phyloP scores from a whole-genome alignment of 106 monocot genomes.

The Allium fistulosum region DNA sequence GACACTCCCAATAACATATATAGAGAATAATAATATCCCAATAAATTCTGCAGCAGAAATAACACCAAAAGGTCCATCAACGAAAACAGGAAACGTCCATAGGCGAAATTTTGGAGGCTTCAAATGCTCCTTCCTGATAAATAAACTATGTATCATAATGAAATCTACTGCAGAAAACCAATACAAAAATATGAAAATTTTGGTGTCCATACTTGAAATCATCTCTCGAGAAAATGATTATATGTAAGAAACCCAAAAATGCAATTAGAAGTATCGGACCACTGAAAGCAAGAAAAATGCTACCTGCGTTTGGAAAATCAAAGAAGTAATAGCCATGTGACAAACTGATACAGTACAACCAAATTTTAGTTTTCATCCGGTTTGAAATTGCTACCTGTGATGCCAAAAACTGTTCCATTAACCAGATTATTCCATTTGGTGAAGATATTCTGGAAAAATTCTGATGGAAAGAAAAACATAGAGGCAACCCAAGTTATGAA shows the following conservation, averaged over 20 bases:
- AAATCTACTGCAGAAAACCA: no score
- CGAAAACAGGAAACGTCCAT: slow-evolving; percentile 80
- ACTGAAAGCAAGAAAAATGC: slow-evolving; percentile 52
- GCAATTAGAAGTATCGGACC: slow-evolving; percentile 59
- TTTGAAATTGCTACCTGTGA: slow-evolving; percentile 31
- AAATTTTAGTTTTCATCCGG: no score
- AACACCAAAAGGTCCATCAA: slow-evolving; percentile 85
- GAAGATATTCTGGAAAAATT: slow-evolving; percentile 7
- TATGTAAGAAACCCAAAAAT: slow-evolving; percentile 54
- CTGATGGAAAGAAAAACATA: slow-evolving; percentile 37
- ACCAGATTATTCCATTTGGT: slow-evolving; percentile 4
- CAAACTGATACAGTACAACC: not conserved
- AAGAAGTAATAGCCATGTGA: not conserved
- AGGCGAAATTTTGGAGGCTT: slow-evolving; percentile 47
- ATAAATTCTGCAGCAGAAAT: slow-evolving; percentile 77
- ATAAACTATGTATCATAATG: not conserved
- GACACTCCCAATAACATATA: slow-evolving; percentile 50
- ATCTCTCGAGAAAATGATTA: slow-evolving; percentile 35
- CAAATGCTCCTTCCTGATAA: slow-evolving; percentile 34
- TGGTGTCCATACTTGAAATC: slow-evolving; percentile 24
- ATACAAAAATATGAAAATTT: not conserved
- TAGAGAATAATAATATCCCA: slow-evolving; percentile 59
- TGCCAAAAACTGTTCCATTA: slow-evolving; percentile 28
- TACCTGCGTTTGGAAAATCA: slow-evolving; percentile 33
- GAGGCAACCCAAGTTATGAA: slow-evolving; percentile 43